Evolutionary conservation across 2,329 filamentous ascomycete genomes (phyloP).

Genomic region (Aspergillus aculeatinus): DNA sequence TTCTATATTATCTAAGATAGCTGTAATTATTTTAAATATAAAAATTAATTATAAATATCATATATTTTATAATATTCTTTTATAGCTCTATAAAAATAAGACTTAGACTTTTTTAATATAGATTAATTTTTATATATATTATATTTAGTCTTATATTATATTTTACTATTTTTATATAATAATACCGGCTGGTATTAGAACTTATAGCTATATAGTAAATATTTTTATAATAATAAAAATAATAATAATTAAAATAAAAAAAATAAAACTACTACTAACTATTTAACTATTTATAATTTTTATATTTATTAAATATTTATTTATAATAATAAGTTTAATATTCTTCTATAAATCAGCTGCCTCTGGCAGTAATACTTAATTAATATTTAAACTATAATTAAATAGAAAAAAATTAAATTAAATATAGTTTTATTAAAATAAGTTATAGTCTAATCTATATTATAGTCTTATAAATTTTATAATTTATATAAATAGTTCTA

Average conservation of each 20-base stretch:
- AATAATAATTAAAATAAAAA: conserved; percentile 1
- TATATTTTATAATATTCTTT: conserved; percentile 9
- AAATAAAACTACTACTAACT: too few species aligned
- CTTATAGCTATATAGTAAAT: too few species aligned
- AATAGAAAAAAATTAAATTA: not conserved
- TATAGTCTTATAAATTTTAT: not conserved
- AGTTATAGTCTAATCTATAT: too few species aligned
- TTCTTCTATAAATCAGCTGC: not conserved
- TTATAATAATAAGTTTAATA: not conserved
- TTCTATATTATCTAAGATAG: too few species aligned
- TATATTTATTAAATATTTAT: not conserved
- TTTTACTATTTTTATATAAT: too few species aligned
- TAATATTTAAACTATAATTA: not conserved
- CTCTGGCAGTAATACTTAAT: not conserved
- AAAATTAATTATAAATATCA: not conserved
- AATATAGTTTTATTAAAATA: not conserved
- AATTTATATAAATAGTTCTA: not conserved
- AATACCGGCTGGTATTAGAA: too few species aligned
- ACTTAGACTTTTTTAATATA: too few species aligned
- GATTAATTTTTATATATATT: too few species aligned
- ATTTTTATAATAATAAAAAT: not conserved
- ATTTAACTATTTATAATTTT: too few species aligned
- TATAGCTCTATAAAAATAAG: not conserved
- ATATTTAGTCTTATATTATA: too few species aligned
- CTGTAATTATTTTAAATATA: too few species aligned